Conservation (phyloP, 129 eudicot genomes). For the Centaurea solstitialis region DNA sequence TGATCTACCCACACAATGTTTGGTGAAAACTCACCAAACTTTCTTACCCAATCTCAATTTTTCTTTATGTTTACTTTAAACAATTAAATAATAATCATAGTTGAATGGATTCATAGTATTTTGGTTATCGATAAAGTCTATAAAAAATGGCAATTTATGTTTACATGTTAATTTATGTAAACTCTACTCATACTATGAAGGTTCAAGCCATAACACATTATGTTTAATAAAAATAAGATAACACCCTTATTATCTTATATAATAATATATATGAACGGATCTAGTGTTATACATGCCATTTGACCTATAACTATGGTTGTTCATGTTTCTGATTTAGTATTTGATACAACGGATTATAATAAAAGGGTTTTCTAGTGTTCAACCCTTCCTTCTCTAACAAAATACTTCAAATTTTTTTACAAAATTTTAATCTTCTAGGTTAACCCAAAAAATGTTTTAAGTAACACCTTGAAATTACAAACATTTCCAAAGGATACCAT, state of each 20-base stretch:
- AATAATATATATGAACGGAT: too few relatives aligned
- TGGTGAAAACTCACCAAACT: conserved; percentile 37
- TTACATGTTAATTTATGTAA: too few relatives aligned
- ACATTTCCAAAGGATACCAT: neutral
- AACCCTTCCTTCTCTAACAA: neutral
- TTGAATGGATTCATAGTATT: neutral
- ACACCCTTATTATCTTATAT: too few relatives aligned
- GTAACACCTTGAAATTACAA: neutral
- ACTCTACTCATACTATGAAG: too few relatives aligned
- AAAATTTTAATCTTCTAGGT: neutral
- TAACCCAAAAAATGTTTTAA: neutral
- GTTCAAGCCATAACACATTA: too few relatives aligned
- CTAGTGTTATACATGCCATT: too few relatives aligned
- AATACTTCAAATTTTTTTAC: neutral
- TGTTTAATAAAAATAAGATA: too few relatives aligned
- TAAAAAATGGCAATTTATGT: too few relatives aligned
- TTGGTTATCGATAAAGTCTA: neutral
- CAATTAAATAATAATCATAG: neutral
- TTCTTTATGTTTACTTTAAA: neutral
- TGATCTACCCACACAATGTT: conserved; percentile 11
- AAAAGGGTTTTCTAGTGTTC: too few relatives aligned
- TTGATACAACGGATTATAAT: too few relatives aligned
- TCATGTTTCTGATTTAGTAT: too few relatives aligned
- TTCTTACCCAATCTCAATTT: conserved; percentile 17
- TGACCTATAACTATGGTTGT: too few relatives aligned